Conservation (phyloP, 176 grass and related monocot species). For the Carex scoparia region DNA sequence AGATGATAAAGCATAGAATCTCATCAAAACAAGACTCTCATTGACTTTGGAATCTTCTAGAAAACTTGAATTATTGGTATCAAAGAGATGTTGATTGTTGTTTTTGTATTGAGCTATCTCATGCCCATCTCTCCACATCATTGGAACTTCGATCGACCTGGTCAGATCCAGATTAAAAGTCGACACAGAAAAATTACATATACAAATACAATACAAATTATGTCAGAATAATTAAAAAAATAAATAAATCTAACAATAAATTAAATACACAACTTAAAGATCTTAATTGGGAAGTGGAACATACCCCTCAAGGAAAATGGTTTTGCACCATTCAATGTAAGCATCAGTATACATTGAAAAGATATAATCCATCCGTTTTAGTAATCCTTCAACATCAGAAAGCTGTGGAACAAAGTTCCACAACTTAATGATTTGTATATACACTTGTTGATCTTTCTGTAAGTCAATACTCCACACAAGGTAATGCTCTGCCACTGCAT, state of each 20-base stretch:
- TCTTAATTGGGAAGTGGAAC: background rate
- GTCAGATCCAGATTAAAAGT: background rate
- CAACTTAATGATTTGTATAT: constrained; percentile 63
- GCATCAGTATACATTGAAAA: constrained; percentile 75
- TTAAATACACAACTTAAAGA: too few species aligned
- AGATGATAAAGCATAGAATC: constrained; percentile 78
- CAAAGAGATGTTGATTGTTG: constrained; percentile 16
- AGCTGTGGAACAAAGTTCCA: constrained; percentile 52
- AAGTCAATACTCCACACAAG: constrained; percentile 79
- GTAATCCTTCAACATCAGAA: constrained; percentile 37
- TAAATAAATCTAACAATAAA: too few species aligned
- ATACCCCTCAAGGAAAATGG: constrained; percentile 40
- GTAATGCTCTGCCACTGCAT: constrained; percentile 37
- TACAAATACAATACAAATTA: background rate
- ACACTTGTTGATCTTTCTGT: constrained; percentile 41
- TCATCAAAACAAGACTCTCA: constrained; percentile 86
- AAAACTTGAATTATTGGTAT: background rate
- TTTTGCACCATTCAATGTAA: constrained; percentile 54
- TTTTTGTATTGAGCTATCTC: constrained; percentile 56
- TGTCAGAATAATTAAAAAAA: too few species aligned
- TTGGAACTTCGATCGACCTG: constrained; percentile 64
- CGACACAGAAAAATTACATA: background rate
- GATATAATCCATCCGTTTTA: constrained; percentile 49
- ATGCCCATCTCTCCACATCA: constrained; percentile 38
- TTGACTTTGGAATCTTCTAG: constrained; percentile 81